Conservation (phyloP, 768 basidiomycete genomes). For the Lentinula sp. region DNA sequence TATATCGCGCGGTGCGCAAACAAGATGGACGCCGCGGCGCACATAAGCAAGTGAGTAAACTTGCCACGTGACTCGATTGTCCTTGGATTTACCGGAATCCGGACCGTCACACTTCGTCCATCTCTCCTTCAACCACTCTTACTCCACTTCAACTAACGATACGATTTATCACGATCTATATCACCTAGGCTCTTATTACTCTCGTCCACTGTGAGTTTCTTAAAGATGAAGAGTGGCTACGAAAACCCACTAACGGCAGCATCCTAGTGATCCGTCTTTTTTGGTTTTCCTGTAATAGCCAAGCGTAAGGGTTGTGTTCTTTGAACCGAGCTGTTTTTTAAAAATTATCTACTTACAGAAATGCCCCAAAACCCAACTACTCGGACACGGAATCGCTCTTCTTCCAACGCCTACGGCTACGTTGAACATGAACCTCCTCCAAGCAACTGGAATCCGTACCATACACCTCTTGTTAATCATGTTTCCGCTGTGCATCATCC, state of each 20-base stretch:
- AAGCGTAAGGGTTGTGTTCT: background rate
- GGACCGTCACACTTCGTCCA: too few relatives aligned
- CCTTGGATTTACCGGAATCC: too few relatives aligned
- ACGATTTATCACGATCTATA: background rate
- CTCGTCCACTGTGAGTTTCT: background rate
- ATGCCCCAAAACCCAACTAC: background rate
- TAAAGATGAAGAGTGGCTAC: background rate
- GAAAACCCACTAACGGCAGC: too few relatives aligned
- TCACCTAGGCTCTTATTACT: background rate
- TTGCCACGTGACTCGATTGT: too few relatives aligned
- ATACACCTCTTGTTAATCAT: background rate
- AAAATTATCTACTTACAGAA: background rate
- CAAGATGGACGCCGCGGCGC: too few relatives aligned
- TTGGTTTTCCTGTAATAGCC: background rate
- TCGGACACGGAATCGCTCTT: slow-evolving; percentile 3
- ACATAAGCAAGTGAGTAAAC: too few relatives aligned
- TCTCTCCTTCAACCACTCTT: background rate
- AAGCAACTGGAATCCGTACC: background rate
- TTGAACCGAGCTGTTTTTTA: background rate
- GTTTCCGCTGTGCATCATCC: background rate
- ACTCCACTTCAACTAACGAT: background rate
- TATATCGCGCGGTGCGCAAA: too few relatives aligned
- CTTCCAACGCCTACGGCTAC: background rate
- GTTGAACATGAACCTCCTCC: background rate
- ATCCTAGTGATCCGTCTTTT: background rate